These are phyloP conservation scores for Daldinia vernicosa DNA, from an alignment of 495 filamentous ascomycete genomes.

Conservation along the genomic window DNA sequence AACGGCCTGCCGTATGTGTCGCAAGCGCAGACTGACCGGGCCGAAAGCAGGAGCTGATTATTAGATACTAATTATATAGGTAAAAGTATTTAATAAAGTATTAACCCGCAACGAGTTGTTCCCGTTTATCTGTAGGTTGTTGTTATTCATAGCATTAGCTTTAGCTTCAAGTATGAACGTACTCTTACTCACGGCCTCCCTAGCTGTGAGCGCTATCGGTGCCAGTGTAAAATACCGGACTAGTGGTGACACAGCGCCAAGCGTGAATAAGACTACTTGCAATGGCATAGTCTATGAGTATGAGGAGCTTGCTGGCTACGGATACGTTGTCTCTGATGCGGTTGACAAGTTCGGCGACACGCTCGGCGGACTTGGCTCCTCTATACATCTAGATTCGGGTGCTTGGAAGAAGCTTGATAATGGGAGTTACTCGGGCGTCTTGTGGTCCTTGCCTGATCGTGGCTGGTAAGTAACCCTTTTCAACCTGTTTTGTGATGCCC, in stretches of 20 bases:
- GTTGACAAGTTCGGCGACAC: constrained; percentile 80
- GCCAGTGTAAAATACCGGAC: constrained; percentile 7
- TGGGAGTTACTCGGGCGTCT: constrained; percentile 67
- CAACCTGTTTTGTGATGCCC: background rate
- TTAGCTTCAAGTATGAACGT: constrained; percentile 18
- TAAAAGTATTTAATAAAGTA: constrained; percentile 5
- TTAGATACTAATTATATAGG: constrained; percentile 6
- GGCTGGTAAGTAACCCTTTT: constrained; percentile 62
- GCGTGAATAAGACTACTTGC: constrained; percentile 56
- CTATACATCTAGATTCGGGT: constrained; percentile 68
- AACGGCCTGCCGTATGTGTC: constrained; percentile 16
- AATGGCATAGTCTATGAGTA: constrained; percentile 72
- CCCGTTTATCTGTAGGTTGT: background rate
- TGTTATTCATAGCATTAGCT: background rate
- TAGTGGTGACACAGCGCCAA: background rate
- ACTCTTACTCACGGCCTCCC: constrained; percentile 15
- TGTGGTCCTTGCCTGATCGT: constrained; percentile 75
- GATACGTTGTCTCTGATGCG: constrained; percentile 66
- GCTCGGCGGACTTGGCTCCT: constrained; percentile 72
- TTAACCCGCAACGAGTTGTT: background rate
- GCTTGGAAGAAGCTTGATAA: constrained; percentile 68
- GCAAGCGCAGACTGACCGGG: background rate
- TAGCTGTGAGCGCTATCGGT: constrained; percentile 22
- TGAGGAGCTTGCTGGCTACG: constrained; percentile 75
- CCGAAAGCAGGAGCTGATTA: constrained; percentile 3